A percentile compares a stretch with the other conserved stretches of the same genome.
Conservation (phyloP, 2,329 filamentous ascomycete species). For the Aspergillus thermomutatus region DNA sequence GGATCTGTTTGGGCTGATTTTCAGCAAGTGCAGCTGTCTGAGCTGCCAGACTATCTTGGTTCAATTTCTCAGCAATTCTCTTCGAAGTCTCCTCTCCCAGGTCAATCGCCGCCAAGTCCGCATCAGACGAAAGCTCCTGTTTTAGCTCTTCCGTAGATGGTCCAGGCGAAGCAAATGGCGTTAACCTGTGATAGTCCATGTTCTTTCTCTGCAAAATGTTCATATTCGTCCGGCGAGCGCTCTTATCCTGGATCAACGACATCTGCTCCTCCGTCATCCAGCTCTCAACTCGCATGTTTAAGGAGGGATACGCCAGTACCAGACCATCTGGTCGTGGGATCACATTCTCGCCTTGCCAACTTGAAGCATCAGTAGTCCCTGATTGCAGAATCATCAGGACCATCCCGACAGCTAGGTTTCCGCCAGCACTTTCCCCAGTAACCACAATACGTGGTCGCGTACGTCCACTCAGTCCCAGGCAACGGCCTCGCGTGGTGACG, state of each 20-base stretch:
- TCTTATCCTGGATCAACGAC: conserved; percentile 82
- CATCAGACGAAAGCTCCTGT: conserved; percentile 14
- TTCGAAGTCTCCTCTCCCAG: conserved; percentile 20
- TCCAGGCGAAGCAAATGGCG: conserved; percentile 70
- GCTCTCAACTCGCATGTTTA: conserved; percentile 97
- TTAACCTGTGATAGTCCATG: conserved; percentile 80
- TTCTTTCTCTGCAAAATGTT: conserved; percentile 79
- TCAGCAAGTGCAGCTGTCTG: conserved; percentile 33
- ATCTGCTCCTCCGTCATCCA: conserved; percentile 99
- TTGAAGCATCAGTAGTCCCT: conserved; percentile 54
- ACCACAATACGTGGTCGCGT: conserved; percentile 66
- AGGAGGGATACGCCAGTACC: conserved; percentile 79
- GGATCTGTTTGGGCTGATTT: conserved; percentile 52
- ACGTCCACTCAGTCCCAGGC: conserved; percentile 69
- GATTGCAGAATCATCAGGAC: conserved; percentile 87
- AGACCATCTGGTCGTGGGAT: conserved; percentile 76
- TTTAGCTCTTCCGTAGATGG: conserved; percentile 66
- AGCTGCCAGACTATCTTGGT: conserved; percentile 32
- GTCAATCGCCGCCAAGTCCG: conserved; percentile 12
- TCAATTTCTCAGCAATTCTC: conserved; percentile 25
- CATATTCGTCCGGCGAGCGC: conserved; percentile 72
- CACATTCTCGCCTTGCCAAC: conserved; percentile 55
- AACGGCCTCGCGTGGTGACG: conserved; percentile 67
- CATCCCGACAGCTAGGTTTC: conserved; percentile 74
- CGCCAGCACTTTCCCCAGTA: conserved; percentile 77